phyloP scores from a whole-genome alignment of 768 basidiomycete species.

The Kwoniella dendrophila region DNA sequence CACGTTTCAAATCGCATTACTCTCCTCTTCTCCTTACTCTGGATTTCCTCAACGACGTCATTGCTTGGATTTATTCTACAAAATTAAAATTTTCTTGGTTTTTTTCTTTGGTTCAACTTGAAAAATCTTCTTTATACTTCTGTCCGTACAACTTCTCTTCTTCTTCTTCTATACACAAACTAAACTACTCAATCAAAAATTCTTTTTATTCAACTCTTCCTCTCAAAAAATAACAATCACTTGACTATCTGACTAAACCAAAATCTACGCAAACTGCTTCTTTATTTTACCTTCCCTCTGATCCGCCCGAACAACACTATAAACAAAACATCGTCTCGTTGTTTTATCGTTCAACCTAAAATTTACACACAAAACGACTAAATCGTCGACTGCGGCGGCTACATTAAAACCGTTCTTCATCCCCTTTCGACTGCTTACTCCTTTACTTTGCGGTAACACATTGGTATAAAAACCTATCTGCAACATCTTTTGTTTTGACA shows the following conservation, averaged over 20 bases:
- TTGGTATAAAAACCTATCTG: not conserved
- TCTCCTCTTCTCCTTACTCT: too few relatives aligned
- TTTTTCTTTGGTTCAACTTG: not conserved
- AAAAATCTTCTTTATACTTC: not conserved
- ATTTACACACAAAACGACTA: not conserved
- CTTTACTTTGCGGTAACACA: not conserved
- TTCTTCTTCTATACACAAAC: conserved; percentile 1
- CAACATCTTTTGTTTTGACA: not conserved
- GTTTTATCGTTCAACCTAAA: not conserved
- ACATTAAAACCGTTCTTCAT: not conserved
- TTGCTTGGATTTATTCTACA: not conserved
- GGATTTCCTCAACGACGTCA: too few relatives aligned
- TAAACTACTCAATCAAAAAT: too few relatives aligned
- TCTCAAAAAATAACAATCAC: not conserved
- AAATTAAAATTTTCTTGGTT: conserved; percentile 1
- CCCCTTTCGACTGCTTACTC: not conserved
- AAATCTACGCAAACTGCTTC: not conserved
- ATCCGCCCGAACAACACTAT: conserved; percentile 5
- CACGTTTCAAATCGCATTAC: conserved; percentile 6
- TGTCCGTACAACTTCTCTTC: not conserved
- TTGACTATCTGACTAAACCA: not conserved
- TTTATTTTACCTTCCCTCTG: conserved; percentile 11
- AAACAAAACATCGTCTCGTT: not conserved
- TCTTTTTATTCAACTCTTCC: not conserved
- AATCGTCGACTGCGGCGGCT: conserved; percentile 4